Conservation (phyloP, 352 stramenopile species). For the Blastocystis sp. region DNA sequence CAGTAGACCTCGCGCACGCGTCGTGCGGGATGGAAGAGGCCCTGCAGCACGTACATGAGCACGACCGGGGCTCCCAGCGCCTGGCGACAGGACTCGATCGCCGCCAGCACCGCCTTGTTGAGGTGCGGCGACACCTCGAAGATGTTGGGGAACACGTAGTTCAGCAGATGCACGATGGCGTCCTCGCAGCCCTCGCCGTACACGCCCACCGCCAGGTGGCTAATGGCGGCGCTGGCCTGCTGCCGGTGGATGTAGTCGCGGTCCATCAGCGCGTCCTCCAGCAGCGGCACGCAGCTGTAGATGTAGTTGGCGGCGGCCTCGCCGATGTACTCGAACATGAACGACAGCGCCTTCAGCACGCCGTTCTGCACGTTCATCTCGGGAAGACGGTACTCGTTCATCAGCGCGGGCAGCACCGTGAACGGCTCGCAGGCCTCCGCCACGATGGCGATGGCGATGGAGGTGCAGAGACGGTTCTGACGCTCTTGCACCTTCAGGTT, state of each 20-base stretch:
- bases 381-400: slow-evolving; percentile 98
- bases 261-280: slow-evolving; percentile 97
- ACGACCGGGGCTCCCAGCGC: slow-evolving; percentile 85
- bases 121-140: slow-evolving; percentile 95
- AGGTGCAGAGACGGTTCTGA: slow-evolving; percentile 96
- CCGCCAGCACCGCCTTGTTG: slow-evolving; percentile 94
- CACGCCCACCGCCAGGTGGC: slow-evolving; percentile 90
- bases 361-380: slow-evolving; percentile 99
- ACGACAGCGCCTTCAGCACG: slow-evolving; percentile 95
- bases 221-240: slow-evolving; percentile 88
- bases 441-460: slow-evolving; percentile 96
- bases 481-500: slow-evolving; percentile 98
- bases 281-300: slow-evolving; percentile 88
- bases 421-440: slow-evolving; percentile 96
- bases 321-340: slow-evolving; percentile 99
- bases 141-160: slow-evolving; percentile 99
- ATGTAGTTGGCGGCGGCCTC: slow-evolving; percentile 99
- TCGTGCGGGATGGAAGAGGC: slow-evolving; percentile 90
- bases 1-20: slow-evolving; percentile 97
- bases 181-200: slow-evolving; percentile 90
- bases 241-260: slow-evolving; percentile 90
- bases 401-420: slow-evolving; percentile 91
- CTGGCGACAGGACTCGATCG: slow-evolving; percentile 89
- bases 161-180: slow-evolving; percentile 88
- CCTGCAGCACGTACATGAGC: slow-evolving; percentile 90